These are phyloP conservation scores for Mycena sp. DNA, from an alignment of 1,284 basidiomycete genomes.

Conservation along the genomic window DNA sequence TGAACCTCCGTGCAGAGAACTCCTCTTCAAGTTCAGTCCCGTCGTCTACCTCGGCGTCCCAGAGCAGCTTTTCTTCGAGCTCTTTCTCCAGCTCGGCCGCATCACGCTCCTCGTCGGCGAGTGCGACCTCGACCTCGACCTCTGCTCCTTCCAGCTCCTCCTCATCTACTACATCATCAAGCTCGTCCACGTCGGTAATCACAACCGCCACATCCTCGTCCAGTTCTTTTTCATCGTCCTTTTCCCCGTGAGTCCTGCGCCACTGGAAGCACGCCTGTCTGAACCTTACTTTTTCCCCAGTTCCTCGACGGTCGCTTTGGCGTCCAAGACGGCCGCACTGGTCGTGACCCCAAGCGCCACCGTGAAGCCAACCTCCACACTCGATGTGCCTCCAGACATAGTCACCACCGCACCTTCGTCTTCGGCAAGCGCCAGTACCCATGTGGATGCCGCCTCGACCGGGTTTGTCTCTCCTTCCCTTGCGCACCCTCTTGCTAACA, in stretches of 20 bases:
- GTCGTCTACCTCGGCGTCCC: neutral
- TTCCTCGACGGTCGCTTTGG: neutral
- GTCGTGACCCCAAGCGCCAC: neutral
- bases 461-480: constrained; percentile 13
- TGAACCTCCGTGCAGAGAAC: neutral
- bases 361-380: neutral
- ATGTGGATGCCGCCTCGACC: constrained; percentile 22
- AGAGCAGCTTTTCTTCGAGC: neutral
- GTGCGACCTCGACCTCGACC: neutral
- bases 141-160: neutral
- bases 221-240: neutral
- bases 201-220: constrained; percentile 3
- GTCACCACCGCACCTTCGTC: constrained; percentile 5
- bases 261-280: neutral
- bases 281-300: neutral
- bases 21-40: no score
- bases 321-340: neutral
- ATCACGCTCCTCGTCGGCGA: neutral
- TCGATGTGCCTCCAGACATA: neutral
- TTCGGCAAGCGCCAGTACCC: neutral
- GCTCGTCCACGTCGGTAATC: constrained; percentile 12
- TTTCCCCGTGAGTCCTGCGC: constrained; percentile 4
- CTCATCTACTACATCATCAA: neutral
- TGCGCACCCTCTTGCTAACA: neutral
- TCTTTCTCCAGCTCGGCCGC: no score